A percentile compares a stretch with the other conserved stretches of the same genome.
phyloP scores from a whole-genome alignment of 163 green algal species.

The Prototheca wickerhamii region DNA sequence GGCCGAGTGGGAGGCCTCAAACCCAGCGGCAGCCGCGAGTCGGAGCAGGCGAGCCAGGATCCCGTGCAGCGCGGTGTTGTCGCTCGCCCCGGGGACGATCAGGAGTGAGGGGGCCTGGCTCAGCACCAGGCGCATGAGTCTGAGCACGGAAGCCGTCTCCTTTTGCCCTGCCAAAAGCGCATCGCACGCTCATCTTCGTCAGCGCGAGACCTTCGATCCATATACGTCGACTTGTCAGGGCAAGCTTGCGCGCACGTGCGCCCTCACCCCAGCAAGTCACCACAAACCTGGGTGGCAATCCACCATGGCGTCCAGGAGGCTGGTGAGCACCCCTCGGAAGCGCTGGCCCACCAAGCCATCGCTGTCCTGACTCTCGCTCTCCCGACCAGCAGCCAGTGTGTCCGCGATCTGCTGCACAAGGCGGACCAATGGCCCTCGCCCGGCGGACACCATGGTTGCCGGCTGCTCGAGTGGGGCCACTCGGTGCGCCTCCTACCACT shows the following conservation, averaged over 20 bases:
- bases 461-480: too few relatives aligned
- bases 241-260: background rate
- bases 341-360: conserved; percentile 5
- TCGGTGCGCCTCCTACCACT: too few relatives aligned
- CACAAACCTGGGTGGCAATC: background rate
- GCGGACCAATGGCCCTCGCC: too few relatives aligned
- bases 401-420: conserved; percentile 31
- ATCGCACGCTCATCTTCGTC: too few relatives aligned
- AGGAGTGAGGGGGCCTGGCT: conserved; percentile 10
- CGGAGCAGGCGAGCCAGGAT: conserved; percentile 22
- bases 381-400: conserved; percentile 20
- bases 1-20: conserved; percentile 1
- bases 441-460: too few relatives aligned
- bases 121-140: conserved; percentile 23
- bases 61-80: conserved; percentile 1
- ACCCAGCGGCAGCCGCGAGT: conserved; percentile 8
- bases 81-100: background rate
- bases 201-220: background rate
- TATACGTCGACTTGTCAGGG: background rate
- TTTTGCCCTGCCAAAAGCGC: background rate
- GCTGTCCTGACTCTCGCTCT: conserved; percentile 15
- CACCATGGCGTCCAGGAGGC: conserved; percentile 19
- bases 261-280: background rate
- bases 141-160: conserved; percentile 14
- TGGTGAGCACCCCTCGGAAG: conserved; percentile 23